Evolutionary conservation across 805 yeast genomes (phyloP).

Genomic region (Torulaspora indica): DNA sequence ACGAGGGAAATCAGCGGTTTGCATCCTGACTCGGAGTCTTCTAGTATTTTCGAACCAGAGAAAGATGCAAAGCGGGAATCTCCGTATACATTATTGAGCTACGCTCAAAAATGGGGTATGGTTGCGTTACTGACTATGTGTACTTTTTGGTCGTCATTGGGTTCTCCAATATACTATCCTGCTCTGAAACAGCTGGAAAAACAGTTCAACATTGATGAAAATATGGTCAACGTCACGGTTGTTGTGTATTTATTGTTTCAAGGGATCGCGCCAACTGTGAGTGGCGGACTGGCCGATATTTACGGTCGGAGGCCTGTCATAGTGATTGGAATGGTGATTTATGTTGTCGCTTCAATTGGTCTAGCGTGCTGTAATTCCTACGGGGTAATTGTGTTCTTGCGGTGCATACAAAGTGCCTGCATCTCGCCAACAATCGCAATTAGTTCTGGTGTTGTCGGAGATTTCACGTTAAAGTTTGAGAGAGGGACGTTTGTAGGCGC

Average conservation of each 20-base stretch:
- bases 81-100: conserved; percentile 27
- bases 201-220: conserved; percentile 51
- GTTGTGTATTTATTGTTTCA: conserved; percentile 72
- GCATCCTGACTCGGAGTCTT: conserved; percentile 4
- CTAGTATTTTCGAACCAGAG: conserved; percentile 6
- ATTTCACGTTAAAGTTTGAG: conserved; percentile 55
- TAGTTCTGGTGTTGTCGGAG: conserved; percentile 66
- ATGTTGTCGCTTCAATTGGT: conserved; percentile 57
- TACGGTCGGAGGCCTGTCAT: conserved; percentile 69
- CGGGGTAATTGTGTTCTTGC: conserved; percentile 55
- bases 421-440: conserved; percentile 71
- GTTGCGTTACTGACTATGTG: conserved; percentile 32
- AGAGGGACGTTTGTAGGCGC: conserved; percentile 70
- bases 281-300: conserved; percentile 63
- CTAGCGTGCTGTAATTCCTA: conserved; percentile 56
- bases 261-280: conserved; percentile 66
- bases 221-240: conserved; percentile 60
- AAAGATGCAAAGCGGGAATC: conserved; percentile 4
- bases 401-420: conserved; percentile 69
- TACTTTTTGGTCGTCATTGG: conserved; percentile 63
- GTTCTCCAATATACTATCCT: conserved; percentile 79
- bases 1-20: conserved; percentile 21
- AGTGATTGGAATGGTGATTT: conserved; percentile 51
- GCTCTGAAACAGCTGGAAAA: conserved; percentile 57
- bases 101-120: conserved; percentile 32